phyloP scores from a whole-genome alignment of 2,329 filamentous ascomycete genomes.

The Tricladium varicosporioides region DNA sequence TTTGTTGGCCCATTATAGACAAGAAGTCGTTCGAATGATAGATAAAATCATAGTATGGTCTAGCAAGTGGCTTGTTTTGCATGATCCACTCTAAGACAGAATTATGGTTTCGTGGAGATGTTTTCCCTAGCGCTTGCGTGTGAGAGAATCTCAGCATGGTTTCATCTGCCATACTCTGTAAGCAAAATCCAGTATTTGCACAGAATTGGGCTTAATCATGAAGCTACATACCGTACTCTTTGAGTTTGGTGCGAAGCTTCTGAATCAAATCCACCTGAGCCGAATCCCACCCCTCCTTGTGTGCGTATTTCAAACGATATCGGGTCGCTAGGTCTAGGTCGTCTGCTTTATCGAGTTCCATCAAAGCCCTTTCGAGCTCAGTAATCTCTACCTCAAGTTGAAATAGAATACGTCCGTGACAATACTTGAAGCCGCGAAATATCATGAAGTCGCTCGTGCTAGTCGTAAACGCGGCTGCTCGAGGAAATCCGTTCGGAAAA shows the following conservation, averaged over 20 bases:
- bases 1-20: background rate
- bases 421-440: constrained; percentile 13
- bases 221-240: constrained; percentile 5
- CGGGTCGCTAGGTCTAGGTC: background rate
- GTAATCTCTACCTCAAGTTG: constrained; percentile 13
- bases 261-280: background rate
- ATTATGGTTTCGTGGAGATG: constrained; percentile 2
- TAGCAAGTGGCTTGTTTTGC: background rate
- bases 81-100: constrained; percentile 4
- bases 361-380: constrained; percentile 12
- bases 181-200: no score
- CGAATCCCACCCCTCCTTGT: no score
- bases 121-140: background rate
- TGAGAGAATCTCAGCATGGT: background rate
- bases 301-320: no score
- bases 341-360: constrained; percentile 14
- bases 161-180: background rate
- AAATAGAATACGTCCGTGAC: constrained; percentile 13
- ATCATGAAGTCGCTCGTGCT: constrained; percentile 13
- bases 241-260: constrained; percentile 3
- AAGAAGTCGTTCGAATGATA: constrained; percentile 10
- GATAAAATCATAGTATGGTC: constrained; percentile 5
- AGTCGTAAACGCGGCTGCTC: constrained; percentile 17
- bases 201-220: no score
- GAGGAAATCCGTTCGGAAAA: constrained; percentile 17